Base-by-base conservation (phyloP, 2,329 filamentous ascomycete genomes). In the Teratosphaeria destructans region DNA sequence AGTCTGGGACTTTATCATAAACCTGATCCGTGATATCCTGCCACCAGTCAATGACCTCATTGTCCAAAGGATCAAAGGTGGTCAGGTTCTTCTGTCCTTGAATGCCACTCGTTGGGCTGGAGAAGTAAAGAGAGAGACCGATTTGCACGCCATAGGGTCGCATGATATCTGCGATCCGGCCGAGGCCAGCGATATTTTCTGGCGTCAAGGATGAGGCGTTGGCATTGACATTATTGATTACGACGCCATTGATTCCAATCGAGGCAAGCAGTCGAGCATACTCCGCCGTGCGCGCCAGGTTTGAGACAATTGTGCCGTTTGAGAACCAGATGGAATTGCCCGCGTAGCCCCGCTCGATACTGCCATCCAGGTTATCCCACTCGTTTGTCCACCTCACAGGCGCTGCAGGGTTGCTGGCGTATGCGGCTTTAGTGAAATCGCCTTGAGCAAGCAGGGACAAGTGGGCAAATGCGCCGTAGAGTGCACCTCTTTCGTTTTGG, bases 171-270 rank as follows among this genome's bases (percentile, higher is more conserved):
- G 86, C 86, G 47, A 89, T 81, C 47, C 82, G 75, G 2, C 76
- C 79, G 0, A 89, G 70, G 0, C 86, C 86, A 11, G 82, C 78
- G 57, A 88, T 77, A 64, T 88, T 88, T 14, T 73, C 70, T 1
- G 77, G 65, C 4, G 72, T 83, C 10, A 89, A 74, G 0, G 86
- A 73, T 0, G 76, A 77, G 2, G 80, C 76, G 65, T 89, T 84
- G 4, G 86, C 85, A 65, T 89, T 89, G 67, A 89, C 86, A 60
- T 89, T 89, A 74, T 89, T 89, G 66, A 88, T 77, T 3, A 89
- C 74, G 10, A 87, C 77, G 0, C 78, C 86, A 63, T 89, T 89
- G 64, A 89, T 73, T 14, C 84, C 75, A 35, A 88, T 79, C 0
- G 86, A 89, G 2, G 86, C 81, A 14, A 89, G 73, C 3, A 89